These are phyloP conservation scores for Microcyclospora pomicola DNA, from an alignment of 2,329 filamentous ascomycete species.

Conservation along the genomic window DNA sequence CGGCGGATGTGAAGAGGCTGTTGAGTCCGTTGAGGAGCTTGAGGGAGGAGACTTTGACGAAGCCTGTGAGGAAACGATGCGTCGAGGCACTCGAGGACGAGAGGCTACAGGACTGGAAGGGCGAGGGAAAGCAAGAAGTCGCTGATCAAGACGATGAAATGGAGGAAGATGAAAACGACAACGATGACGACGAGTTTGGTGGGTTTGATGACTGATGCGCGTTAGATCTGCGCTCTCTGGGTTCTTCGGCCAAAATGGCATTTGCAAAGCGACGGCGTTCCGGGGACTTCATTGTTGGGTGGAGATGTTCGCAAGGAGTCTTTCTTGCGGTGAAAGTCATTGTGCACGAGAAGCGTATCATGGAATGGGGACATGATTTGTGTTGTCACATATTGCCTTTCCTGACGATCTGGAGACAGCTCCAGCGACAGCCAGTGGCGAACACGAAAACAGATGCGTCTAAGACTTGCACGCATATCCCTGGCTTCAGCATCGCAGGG, in stretches of 20 bases:
- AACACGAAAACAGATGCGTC: not conserved
- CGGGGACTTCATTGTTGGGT: too few species aligned
- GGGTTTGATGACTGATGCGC: conserved; percentile 49
- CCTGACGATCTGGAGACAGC: not conserved
- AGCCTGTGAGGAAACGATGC: conserved; percentile 56
- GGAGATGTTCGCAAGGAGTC: not conserved
- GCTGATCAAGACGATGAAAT: conserved; percentile 16
- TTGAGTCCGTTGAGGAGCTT: conserved; percentile 44
- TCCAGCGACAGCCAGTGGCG: not conserved
- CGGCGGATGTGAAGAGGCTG: conserved; percentile 34
- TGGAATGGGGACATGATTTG: not conserved
- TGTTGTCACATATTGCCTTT: not conserved
- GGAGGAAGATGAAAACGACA: too few species aligned
- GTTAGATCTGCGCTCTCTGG: too few species aligned
- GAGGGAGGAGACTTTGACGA: conserved; percentile 46
- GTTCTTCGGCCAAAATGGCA: too few species aligned
- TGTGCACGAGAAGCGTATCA: not conserved
- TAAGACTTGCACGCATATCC: not conserved
- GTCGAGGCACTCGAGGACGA: conserved; percentile 60
- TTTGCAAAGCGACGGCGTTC: conserved; percentile 7
- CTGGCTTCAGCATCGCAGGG: not conserved
- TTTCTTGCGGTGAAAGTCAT: too few species aligned
- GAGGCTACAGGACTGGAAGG: conserved; percentile 51
- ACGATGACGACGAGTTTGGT: conserved; percentile 29
- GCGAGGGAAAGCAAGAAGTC: conserved; percentile 26